Conservation (phyloP, 345 rosid genomes). For the Hypericum perforatum region DNA sequence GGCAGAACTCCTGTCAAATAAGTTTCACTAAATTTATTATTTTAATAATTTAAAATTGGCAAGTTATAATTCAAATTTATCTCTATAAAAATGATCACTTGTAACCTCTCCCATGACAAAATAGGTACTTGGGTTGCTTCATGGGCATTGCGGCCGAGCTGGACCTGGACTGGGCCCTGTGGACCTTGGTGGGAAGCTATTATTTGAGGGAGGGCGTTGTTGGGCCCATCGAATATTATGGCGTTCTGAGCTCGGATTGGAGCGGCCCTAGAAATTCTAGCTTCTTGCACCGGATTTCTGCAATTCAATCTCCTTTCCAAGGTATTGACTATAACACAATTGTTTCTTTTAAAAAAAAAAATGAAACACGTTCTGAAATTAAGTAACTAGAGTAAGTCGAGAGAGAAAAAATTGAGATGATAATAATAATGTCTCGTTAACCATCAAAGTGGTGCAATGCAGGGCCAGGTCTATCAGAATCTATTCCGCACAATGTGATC, state of each 20-base stretch:
- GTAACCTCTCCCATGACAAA: too few relatives aligned
- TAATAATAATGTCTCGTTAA: too few relatives aligned
- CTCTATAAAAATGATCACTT: too few relatives aligned
- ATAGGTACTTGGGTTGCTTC: conserved; percentile 1
- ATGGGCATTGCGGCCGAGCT: background rate
- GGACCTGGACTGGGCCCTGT: conserved; percentile 9
- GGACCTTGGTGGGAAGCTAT: conserved; percentile 9
- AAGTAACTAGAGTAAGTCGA: too few relatives aligned
- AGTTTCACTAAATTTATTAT: too few relatives aligned
- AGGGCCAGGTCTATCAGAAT: conserved; percentile 13
- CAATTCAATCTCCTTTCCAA: background rate
- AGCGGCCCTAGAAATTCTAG: conserved; percentile 1
- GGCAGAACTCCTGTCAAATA: too few relatives aligned
- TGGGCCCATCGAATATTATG: conserved; percentile 6
- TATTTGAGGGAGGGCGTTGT: background rate
- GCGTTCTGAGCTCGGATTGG: conserved; percentile 4
- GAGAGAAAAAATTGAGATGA: too few relatives aligned
- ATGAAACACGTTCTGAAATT: background rate
- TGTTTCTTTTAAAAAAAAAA: too few relatives aligned
- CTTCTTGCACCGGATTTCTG: background rate
- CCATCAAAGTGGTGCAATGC: background rate
- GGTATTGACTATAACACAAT: background rate
- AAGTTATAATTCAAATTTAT: too few relatives aligned
- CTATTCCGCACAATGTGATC: conserved; percentile 9
- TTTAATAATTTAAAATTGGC: too few relatives aligned